Conservation (phyloP, 2,329 filamentous ascomycete species). For the Trichoderma lentiforme region DNA sequence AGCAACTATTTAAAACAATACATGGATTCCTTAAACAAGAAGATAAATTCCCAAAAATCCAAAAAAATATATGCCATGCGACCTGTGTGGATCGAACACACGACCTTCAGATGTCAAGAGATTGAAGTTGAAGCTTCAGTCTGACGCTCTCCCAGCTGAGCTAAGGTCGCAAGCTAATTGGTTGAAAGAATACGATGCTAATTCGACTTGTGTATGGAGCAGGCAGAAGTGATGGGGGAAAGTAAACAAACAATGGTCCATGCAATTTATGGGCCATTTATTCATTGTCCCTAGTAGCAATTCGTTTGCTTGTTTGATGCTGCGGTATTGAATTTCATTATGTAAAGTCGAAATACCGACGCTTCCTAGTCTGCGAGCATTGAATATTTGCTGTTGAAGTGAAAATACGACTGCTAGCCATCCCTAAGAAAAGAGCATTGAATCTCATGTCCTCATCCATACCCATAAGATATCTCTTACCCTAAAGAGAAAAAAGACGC, state of each 20-base stretch:
- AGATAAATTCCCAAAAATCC: background rate
- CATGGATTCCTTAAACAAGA: background rate
- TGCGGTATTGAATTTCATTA: background rate
- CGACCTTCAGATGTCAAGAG: constrained; percentile 29
- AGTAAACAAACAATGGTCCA: background rate
- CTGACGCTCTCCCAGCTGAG: constrained; percentile 31
- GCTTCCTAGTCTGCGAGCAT: background rate
- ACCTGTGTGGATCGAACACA: constrained; percentile 31
- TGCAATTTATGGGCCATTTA: background rate
- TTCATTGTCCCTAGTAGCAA: background rate
- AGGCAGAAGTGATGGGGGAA: background rate
- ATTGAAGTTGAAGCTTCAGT: constrained; percentile 29
- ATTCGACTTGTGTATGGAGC: background rate
- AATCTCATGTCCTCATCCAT: background rate
- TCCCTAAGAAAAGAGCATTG: background rate
- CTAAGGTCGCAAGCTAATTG: constrained; percentile 27
- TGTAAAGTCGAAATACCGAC: background rate
- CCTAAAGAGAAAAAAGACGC: background rate
- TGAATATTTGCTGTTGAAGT: background rate
- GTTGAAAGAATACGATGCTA: background rate
- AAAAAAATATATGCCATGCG: constrained; percentile 23
- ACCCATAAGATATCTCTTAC: background rate
- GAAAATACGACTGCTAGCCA: background rate
- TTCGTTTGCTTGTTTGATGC: background rate
- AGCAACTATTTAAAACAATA: no score